These are phyloP conservation scores for Ensete ventricosum DNA, from an alignment of 176 grass and related monocot genomes.

Conservation along the genomic window DNA sequence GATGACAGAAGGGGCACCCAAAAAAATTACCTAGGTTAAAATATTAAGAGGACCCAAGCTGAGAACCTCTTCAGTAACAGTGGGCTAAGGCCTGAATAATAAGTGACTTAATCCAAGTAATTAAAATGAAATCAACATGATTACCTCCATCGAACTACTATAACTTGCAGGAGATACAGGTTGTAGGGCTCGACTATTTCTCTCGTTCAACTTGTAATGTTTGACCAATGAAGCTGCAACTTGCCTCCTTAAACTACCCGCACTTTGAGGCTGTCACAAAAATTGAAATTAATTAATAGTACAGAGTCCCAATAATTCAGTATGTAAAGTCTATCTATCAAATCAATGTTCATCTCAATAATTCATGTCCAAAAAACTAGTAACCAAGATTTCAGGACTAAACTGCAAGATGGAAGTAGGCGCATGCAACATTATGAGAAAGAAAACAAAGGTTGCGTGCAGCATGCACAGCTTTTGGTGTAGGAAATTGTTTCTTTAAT, in stretches of 20 bases:
- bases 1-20: not conserved
- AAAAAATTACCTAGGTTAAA: not conserved
- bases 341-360: not conserved
- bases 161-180: slow-evolving; percentile 65
- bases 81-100: too few relatives aligned
- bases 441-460: not conserved
- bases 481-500: not conserved
- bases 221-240: slow-evolving; percentile 37
- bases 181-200: slow-evolving; percentile 29
- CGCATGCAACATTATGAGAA: not conserved
- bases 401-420: not conserved
- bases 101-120: not conserved
- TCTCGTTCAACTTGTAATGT: slow-evolving; percentile 53
- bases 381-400: not conserved
- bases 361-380: not conserved
- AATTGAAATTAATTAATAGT: not conserved
- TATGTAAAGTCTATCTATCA: not conserved
- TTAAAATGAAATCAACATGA: not conserved
- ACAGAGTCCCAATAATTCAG: not conserved
- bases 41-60: not conserved
- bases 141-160: slow-evolving; percentile 81
- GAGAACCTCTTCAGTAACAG: not conserved
- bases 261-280: slow-evolving; percentile 43
- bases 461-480: not conserved
- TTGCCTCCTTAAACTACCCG: slow-evolving; percentile 43